Evolutionary conservation across 805 yeast genomes (phyloP).

Genomic region (Ogataea populi-albae): DNA sequence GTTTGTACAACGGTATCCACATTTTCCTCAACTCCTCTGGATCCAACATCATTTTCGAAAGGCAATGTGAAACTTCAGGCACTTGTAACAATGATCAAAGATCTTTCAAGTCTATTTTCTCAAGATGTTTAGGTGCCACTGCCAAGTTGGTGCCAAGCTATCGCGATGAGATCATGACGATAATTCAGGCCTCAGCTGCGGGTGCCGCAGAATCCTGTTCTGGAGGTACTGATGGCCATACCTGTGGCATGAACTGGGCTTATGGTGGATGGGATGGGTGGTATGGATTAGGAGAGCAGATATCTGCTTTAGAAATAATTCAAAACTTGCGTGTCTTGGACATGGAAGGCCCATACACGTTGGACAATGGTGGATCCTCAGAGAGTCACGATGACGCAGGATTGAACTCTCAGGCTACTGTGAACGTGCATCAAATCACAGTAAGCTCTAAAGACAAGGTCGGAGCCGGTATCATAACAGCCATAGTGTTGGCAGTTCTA

Average conservation of each 20-base stretch:
- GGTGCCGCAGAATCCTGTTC: constrained; percentile 79
- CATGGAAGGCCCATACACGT: constrained; percentile 59
- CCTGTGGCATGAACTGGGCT: constrained; percentile 81
- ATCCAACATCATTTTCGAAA: constrained; percentile 52
- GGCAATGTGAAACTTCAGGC: constrained; percentile 51
- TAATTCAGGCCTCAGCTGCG: constrained; percentile 42
- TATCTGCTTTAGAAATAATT: constrained; percentile 68
- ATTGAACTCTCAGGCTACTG: constrained; percentile 50
- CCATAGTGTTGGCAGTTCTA: constrained; percentile 58
- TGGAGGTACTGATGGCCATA: constrained; percentile 83
- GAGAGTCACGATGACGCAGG: constrained; percentile 36
- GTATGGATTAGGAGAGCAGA: constrained; percentile 84
- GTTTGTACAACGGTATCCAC: constrained; percentile 38
- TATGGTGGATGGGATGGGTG: constrained; percentile 56
- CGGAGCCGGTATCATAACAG: constrained; percentile 89
- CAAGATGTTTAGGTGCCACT: constrained; percentile 61
- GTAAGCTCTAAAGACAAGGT: constrained; percentile 68
- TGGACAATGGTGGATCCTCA: constrained; percentile 63
- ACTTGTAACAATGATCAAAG: constrained; percentile 74
- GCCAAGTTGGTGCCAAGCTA: constrained; percentile 52
- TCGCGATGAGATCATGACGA: constrained; percentile 36
- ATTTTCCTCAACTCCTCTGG: constrained; percentile 43
- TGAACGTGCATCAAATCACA: constrained; percentile 39
- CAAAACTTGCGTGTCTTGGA: constrained; percentile 40
- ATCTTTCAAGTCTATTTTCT: constrained; percentile 66